phyloP scores from a whole-genome alignment of 2,329 filamentous ascomycete species.

The Nannizziopsis barbatae region DNA sequence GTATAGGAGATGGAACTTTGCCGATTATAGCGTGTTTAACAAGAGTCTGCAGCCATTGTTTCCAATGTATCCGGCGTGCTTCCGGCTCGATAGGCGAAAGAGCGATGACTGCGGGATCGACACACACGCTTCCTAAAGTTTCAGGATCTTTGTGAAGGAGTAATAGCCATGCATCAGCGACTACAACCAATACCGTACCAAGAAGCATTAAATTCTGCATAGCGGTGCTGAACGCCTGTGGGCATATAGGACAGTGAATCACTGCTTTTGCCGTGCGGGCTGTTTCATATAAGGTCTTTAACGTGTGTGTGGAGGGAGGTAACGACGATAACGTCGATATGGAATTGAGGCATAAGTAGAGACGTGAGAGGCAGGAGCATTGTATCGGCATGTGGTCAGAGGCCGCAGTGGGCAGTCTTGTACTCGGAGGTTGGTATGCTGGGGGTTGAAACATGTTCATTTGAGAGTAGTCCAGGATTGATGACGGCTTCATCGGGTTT shows the following conservation, averaged over 20 bases:
- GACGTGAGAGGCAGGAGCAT: slow-evolving; percentile 33
- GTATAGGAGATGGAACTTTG: slow-evolving; percentile 19
- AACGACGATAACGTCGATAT: slow-evolving; percentile 34
- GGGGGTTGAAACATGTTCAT: slow-evolving; percentile 10
- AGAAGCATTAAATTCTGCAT: slow-evolving; percentile 39
- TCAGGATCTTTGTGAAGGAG: slow-evolving; percentile 28
- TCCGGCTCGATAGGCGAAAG: slow-evolving; percentile 20
- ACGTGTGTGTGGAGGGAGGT: slow-evolving; percentile 33
- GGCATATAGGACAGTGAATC: slow-evolving; percentile 35
- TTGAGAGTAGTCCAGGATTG: slow-evolving; percentile 12
- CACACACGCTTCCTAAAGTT: slow-evolving; percentile 28
- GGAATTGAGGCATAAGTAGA: slow-evolving; percentile 36
- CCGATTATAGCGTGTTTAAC: slow-evolving; percentile 30
- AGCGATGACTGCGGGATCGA: slow-evolving; percentile 25
- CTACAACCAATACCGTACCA: slow-evolving; percentile 35
- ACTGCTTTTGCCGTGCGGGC: slow-evolving; percentile 33
- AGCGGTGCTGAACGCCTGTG: slow-evolving; percentile 31
- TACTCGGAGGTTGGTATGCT: neutral
- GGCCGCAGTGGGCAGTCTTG: neutral
- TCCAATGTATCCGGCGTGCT: slow-evolving; percentile 26
- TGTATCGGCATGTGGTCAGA: slow-evolving; percentile 14
- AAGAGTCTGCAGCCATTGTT: slow-evolving; percentile 29
- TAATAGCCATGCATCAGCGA: slow-evolving; percentile 36
- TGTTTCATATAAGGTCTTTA: slow-evolving; percentile 35
- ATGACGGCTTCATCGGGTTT: slow-evolving; percentile 2